Evolutionary conservation across 2,329 filamentous ascomycete genomes (phyloP).

Genomic region (Akanthomyces lecanii): DNA sequence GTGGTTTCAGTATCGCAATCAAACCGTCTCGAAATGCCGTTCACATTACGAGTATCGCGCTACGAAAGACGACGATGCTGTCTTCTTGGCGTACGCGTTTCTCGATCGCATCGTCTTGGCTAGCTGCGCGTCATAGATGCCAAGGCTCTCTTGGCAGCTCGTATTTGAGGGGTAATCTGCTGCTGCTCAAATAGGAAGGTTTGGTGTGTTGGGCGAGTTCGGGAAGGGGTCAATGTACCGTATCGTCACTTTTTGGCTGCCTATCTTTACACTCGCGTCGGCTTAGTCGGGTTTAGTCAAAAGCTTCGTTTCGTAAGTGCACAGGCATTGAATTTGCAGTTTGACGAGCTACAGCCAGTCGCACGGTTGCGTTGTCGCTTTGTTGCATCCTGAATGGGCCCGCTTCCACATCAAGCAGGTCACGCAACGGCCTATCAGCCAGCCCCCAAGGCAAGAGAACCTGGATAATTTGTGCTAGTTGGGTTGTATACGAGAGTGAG

Average conservation of each 20-base stretch:
- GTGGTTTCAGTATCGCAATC: not conserved
- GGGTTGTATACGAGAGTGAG: not conserved
- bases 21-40: not conserved
- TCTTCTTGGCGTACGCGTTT: not conserved
- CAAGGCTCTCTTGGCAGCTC: not conserved
- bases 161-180: not conserved
- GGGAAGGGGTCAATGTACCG: not conserved
- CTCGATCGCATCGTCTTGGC: not conserved
- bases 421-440: not conserved
- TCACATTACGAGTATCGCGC: not conserved
- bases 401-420: not conserved
- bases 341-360: not conserved
- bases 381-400: not conserved
- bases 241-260: not conserved
- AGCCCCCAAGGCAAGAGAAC: not conserved
- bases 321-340: not conserved
- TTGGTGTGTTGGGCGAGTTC: not conserved
- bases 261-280: not conserved
- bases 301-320: not conserved
- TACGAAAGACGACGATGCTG: not conserved
- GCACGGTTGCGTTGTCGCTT: not conserved
- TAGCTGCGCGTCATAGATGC: not conserved
- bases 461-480: not conserved
- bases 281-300: not conserved
- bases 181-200: not conserved